Base-by-base conservation (phyloP, 2,329 filamentous ascomycete species). In the Aspergillus sp. region DNA sequence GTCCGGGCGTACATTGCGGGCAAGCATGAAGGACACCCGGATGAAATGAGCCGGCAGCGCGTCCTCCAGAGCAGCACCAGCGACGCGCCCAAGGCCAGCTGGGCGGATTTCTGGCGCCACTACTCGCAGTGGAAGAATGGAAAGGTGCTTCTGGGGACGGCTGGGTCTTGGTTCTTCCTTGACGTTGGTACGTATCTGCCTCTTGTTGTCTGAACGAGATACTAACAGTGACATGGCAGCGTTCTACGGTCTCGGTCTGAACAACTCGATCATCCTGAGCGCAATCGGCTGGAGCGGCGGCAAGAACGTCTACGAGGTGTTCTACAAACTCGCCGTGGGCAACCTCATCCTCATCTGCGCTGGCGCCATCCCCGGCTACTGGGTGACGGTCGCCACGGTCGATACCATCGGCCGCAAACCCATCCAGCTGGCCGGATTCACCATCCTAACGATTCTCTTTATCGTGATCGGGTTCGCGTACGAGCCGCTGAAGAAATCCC, bases 91-190 rank as follows among this genome's bases (percentile, higher is more conserved):
- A 87, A 89, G 76, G 87, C 89, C 34, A 85, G 85, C 59, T 89
- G 82, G 78, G 58, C 64, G 17, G 90, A 95, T 72, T 94, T 94
- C 75, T 68, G 77, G 71, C 71, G 70, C 31, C 87, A 93, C 75
- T 93, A 91, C 71, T 69, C 78, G 53, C 82, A 87, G 65, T 84
- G 82, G 78, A 88, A 85, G 75, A 86, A 93, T 67, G 84, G 81
- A 50, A 84, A 86, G 66, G 80, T 91, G 14, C 81, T 91, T 0
- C 76, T 91, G 40, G 88, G 88, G n/a, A 93, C 89, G 11, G 88
- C 89, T 11, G 87, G 87, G 38, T 93, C 89, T 2, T 95, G 90
- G 89, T 93, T 92, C 72, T 82, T 88, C 72, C 84, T 89, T 49
- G 89, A 92, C 65, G 78, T 83, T 38, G 79, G 79, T 66, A 56